phyloP scores from a whole-genome alignment of 225 moss, liverwort and hornwort species.

The Pseudoscleropodium purum region DNA sequence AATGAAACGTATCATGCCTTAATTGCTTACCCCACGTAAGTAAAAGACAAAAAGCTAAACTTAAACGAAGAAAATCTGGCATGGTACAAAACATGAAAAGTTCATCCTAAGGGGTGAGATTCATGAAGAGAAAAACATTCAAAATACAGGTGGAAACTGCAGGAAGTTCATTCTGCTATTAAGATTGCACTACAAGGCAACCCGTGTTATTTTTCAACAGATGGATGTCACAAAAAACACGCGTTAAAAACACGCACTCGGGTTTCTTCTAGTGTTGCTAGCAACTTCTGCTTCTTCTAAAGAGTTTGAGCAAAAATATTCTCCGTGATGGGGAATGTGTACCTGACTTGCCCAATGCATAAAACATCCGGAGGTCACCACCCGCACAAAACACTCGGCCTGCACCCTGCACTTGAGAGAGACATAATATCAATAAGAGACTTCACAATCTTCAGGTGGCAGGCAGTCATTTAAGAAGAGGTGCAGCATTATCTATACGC shows the following conservation, averaged over 20 bases:
- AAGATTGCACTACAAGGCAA: neutral
- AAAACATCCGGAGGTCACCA: conserved; percentile 82
- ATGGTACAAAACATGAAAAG: neutral
- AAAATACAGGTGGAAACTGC: neutral
- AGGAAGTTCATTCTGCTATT: neutral
- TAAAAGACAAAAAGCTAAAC: too few relatives aligned
- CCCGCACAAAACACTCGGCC: conserved; percentile 95
- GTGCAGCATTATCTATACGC: neutral
- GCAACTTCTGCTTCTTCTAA: neutral
- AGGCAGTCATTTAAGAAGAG: neutral
- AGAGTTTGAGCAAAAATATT: neutral
- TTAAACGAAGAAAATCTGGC: neutral
- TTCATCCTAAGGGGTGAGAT: neutral
- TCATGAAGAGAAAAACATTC: neutral
- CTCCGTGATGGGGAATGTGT: neutral
- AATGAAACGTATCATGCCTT: neutral
- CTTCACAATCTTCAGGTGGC: neutral
- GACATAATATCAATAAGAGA: neutral
- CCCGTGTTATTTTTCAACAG: neutral
- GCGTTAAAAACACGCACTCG: neutral
- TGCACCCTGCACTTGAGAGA: conserved; percentile 38
- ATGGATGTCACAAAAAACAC: neutral
- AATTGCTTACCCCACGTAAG: neutral
- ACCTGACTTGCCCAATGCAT: conserved; percentile 57
- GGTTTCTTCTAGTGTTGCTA: neutral